Evolutionary conservation across 108 stramenopile species (phyloP).

Genomic region (Fragilaria radians): DNA sequence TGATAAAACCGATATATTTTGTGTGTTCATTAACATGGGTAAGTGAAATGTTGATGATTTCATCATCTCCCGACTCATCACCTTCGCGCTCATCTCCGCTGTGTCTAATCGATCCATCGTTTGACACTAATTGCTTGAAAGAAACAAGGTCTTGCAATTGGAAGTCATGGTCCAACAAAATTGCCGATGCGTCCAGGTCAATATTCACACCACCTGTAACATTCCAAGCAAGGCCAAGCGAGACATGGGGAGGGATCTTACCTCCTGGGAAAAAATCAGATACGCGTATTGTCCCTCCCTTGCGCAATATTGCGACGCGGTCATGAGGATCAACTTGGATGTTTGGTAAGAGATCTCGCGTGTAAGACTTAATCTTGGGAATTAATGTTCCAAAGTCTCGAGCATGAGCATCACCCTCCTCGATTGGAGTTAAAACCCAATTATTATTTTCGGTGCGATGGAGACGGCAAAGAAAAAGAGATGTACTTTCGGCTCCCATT

Average conservation of each 20-base stretch:
- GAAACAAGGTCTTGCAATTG: slow-evolving; percentile 30
- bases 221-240: slow-evolving; percentile 44
- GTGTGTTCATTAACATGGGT: slow-evolving; percentile 17
- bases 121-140: slow-evolving; percentile 17
- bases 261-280: slow-evolving; percentile 25
- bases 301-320: slow-evolving; percentile 40
- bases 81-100: slow-evolving; percentile 39
- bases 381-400: slow-evolving; percentile 43
- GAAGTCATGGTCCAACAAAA: slow-evolving; percentile 27
- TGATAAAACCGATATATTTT: slow-evolving; percentile 33
- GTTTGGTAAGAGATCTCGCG: slow-evolving; percentile 34
- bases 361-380: slow-evolving; percentile 36
- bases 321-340: slow-evolving; percentile 34
- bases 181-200: slow-evolving; percentile 34
- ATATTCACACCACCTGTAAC: slow-evolving; percentile 39
- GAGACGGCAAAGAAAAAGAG: slow-evolving; percentile 33
- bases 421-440: slow-evolving; percentile 37
- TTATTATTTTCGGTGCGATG: slow-evolving; percentile 6
- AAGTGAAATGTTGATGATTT: slow-evolving; percentile 27
- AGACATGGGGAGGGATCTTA: slow-evolving; percentile 8
- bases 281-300: slow-evolving; percentile 29
- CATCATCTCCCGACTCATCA: slow-evolving; percentile 35
- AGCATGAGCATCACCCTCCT: slow-evolving; percentile 26
- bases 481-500: slow-evolving; percentile 19
- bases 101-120: slow-evolving; percentile 34